Evolutionary conservation across 179 eudicot genomes (phyloP).

Genomic region (Spergularia azorica): DNA sequence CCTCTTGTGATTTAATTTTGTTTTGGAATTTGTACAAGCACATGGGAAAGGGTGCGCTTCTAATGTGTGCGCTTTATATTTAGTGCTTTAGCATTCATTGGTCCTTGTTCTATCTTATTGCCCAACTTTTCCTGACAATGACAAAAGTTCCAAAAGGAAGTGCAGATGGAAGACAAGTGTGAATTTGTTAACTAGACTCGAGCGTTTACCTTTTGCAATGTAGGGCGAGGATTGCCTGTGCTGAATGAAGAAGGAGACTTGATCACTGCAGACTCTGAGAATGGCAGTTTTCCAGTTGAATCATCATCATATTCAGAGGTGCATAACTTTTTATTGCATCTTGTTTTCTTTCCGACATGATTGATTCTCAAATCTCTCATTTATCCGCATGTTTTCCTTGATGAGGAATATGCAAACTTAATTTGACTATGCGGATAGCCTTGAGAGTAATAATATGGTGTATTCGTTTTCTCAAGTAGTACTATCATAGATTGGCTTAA

Average conservation of each 20-base stretch:
- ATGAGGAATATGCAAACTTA: not conserved
- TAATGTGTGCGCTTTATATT: not conserved
- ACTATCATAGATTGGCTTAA: not conserved
- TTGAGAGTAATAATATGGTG: not conserved
- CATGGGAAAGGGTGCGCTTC: not conserved
- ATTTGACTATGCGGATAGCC: not conserved
- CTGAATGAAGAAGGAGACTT: slow-evolving; percentile 84
- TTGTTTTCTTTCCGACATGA: slow-evolving; percentile 10
- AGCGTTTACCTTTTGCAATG: slow-evolving; percentile 17
- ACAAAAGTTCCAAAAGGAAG: not conserved
- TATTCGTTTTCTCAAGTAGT: not conserved
- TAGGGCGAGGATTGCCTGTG: slow-evolving; percentile 81
- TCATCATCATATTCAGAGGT: slow-evolving; percentile 73
- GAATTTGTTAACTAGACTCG: not conserved
- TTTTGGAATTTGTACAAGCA: not conserved
- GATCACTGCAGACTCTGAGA: slow-evolving; percentile 53
- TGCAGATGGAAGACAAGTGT: slow-evolving; percentile 8
- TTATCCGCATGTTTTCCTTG: not conserved
- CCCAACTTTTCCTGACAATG: not conserved
- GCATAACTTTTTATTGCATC: not conserved
- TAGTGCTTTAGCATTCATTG: not conserved
- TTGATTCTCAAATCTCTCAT: not conserved
- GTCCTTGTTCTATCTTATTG: not conserved
- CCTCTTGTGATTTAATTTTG: not conserved
- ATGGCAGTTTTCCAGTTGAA: slow-evolving; percentile 47